Evolutionary conservation across 176 grass and related monocot species (phyloP), one percentile per base, ranked within the genome.

Genomic region (Rhynchospora breviuscula): DNA sequence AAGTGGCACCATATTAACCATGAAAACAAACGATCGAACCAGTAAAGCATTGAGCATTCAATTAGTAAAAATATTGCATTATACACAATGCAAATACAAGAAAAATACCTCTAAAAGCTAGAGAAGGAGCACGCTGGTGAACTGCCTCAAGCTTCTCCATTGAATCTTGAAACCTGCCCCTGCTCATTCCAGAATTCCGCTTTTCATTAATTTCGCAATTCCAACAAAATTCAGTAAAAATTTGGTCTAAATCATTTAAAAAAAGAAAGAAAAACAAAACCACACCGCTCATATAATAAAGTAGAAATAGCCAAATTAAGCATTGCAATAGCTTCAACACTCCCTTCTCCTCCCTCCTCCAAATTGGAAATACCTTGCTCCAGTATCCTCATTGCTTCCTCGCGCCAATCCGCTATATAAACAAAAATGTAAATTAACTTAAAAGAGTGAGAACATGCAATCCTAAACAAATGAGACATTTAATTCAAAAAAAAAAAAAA

Each of bases 331-430:
- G 95, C 92, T 54, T 97, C 85, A 43, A 26, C 86, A 12, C 86
- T 85, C 13, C 89, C 89, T 61, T 91, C 79, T 56, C 68, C 89
- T 12, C 87, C 87, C 11, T 86, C 83, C 86, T 92, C 87, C 79
- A 97, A 86, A 86, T 97, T 94, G 25, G 87, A 88, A 74, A 84
- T 81, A 18, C 95, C 95, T 80, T 98, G 95, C 82, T 98, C 92
- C 87, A 98, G 77, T 85, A 98, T 93, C 89, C 92, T 85, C 86
- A 98, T 91, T 83, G 90, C 85, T 53, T 98, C 87, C 53, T 91
- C 90, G 80, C 83, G 48, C 46, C 79, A 87, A 80, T 84, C 63
- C 73, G 63, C 85, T 91, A 45, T 91, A 45, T 59, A 6, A 81
- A n/a, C 73, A 23, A 66, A 81, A 76, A 80, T 13, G 0, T 25